Evolutionary conservation across 2,329 filamentous ascomycete genomes (phyloP).

Genomic region (Dissoconium aciculare): DNA sequence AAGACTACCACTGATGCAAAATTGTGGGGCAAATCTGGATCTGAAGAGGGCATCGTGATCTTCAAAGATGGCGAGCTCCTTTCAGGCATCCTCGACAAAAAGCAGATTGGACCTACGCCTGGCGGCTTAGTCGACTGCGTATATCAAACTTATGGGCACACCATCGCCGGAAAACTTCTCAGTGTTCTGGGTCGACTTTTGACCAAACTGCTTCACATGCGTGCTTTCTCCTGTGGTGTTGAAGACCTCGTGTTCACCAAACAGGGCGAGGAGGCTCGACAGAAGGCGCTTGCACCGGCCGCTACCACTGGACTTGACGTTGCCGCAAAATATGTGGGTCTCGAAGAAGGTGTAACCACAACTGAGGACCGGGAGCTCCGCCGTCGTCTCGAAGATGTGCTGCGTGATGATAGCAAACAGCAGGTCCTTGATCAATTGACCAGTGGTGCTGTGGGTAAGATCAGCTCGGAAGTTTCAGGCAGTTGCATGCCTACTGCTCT

Average conservation of each 20-base stretch:
- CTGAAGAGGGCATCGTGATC: slow-evolving; percentile 57
- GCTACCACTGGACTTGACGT: slow-evolving; percentile 59
- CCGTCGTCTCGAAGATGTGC: slow-evolving; percentile 69
- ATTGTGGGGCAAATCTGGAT: slow-evolving; percentile 53
- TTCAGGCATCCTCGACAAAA: slow-evolving; percentile 86
- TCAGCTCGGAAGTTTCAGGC: slow-evolving; percentile 66
- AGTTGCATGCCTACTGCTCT: slow-evolving; percentile 69
- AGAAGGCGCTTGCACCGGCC: slow-evolving; percentile 52
- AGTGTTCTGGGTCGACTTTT: slow-evolving; percentile 79
- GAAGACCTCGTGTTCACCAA: slow-evolving; percentile 81
- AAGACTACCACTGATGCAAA: slow-evolving; percentile 65
- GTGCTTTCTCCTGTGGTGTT: slow-evolving; percentile 93
- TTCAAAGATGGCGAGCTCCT: slow-evolving; percentile 80
- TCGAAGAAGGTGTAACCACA: slow-evolving; percentile 49
- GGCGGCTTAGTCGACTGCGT: slow-evolving; percentile 84
- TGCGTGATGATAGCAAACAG: slow-evolving; percentile 83
- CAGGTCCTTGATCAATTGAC: slow-evolving; percentile 77
- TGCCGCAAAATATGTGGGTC: slow-evolving; percentile 74
- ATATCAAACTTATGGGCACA: slow-evolving; percentile 84
- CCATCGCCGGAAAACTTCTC: slow-evolving; percentile 69
- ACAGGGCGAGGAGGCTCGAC: slow-evolving; percentile 58
- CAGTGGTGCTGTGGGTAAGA: slow-evolving; percentile 51
- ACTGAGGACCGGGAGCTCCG: slow-evolving; percentile 56
- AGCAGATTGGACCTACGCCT: slow-evolving; percentile 74
- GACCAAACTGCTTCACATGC: slow-evolving; percentile 80